Evolutionary conservation across 2,329 filamentous ascomycete genomes (phyloP), one percentile per base, ranked within the genome.

Genomic region (Aureobasidium sp.): DNA sequence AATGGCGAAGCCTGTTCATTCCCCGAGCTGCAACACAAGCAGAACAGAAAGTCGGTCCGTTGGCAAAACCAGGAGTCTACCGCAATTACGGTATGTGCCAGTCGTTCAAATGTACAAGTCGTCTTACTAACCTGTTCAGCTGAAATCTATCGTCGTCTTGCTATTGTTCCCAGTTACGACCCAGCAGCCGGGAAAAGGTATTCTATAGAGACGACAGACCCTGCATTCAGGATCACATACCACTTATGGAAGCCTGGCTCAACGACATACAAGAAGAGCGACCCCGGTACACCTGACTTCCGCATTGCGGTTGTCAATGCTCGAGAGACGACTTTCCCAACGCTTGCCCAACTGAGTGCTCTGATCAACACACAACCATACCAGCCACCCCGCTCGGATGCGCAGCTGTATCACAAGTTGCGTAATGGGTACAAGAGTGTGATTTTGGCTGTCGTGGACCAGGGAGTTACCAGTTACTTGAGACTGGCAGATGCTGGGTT

Each of bases 391-490:
- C 71, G 83, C 70, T 68, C 78, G 71, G 71, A 74, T 14, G 74
- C 76, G 8, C 74, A 81, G 65, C 74, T 92, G 66, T 94, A 95
- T 70, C 83, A 87, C 69, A 85, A 89, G 63, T 77, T 97, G 65
- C 93, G 91, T 74, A 86, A 96, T 69, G 94, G 91, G 1, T 86
- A 88, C 72, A 83, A 90, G 66, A 94, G 90, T 73, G 89, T 94
- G 35, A 79, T 97, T 37, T 73, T 99, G 27, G 94, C 92, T 0
- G 83, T 97, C 2, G 91, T 97, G 37, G 94, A 97, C 72, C 84
- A 91, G 65, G 94, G 94, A 0, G 81, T 97, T 24, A 88, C 92
- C 49, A 97, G 93, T 72, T 97, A 93, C 71, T 79, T 97, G 69
- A 80, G 89, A 27, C 81, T 97, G 63, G 85, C 83, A 1, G 91